Evolutionary conservation across 73 alveolate genomes (phyloP), one percentile per base, ranked within the genome.

Genomic region (Loxodes magnus): DNA sequence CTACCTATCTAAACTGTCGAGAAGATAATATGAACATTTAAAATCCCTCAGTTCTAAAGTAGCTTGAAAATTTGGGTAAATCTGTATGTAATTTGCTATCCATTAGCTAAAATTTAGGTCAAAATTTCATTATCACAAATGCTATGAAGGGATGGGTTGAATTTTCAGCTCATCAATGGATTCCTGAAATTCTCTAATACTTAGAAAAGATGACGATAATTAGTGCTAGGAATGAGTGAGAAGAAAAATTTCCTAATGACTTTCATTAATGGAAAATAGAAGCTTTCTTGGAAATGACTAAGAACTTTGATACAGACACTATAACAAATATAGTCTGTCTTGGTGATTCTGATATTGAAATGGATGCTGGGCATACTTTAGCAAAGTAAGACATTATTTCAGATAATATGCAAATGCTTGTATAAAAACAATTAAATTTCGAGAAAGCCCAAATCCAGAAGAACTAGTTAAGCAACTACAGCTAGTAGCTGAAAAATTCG

Each of bases 111-210:
- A 15, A 15, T 10, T 43, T 51, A 23, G 98, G 94, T 29, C 82
- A 88, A 43, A 71, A 79, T 29, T 84, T 68, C 70, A 88, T 88
- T 51, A 92, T 94, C 25, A 94, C 99, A 33, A 94, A 94, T 75
- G 98, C 99, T 25, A 96, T 94, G 55, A 61, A 82, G 42, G 99
- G 99, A 29, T 94, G 99, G 99, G 99, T 94, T 27, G 96, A 94
- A 58, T 92, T 69, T 55, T 64, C 93, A 12, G 84, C 98, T 0
- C 41, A 81, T 15, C 67, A 65, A 54, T 90, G 70, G 67, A 77
- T 86, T 69, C 94, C 94, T 36, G 67, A 41, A 19, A 42, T 82
- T 14, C 35, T 2, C n/a, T 71, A 69, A 17, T 39, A 67, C 31
- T 52, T 87, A 28, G 69, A 46, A 10, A 82, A 84, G 59, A 58